These are phyloP conservation scores for Russula sp. DNA, from an alignment of 768 basidiomycete species.

Conservation along the genomic window DNA sequence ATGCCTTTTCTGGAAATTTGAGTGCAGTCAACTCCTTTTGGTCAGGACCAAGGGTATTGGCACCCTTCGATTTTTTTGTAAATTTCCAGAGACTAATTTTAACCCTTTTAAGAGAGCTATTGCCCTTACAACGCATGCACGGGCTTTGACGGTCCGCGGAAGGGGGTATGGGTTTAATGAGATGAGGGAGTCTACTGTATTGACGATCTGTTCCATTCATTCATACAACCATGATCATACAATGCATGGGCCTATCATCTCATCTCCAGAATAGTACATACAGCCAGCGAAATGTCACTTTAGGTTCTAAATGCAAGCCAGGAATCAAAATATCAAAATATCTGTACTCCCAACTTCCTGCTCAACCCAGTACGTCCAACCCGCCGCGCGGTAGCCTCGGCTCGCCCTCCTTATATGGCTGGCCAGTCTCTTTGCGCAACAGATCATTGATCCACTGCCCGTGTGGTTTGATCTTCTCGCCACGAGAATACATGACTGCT, in stretches of 20 bases:
- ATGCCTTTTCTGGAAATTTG: background rate
- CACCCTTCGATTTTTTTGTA: too few species aligned
- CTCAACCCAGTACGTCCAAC: slow-evolving; percentile 13
- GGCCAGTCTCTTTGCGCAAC: slow-evolving; percentile 66
- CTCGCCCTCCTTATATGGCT: slow-evolving; percentile 58
- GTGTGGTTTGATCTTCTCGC: slow-evolving; percentile 68
- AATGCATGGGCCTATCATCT: background rate
- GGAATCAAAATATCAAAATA: background rate
- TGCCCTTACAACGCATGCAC: too few species aligned
- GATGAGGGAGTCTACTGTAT: too few species aligned
- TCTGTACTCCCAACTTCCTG: background rate
- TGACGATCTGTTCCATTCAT: too few species aligned
- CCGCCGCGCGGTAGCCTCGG: slow-evolving; percentile 57
- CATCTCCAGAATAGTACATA: background rate
- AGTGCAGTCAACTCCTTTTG: too few species aligned
- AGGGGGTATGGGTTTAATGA: too few species aligned
- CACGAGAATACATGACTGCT: slow-evolving; percentile 73
- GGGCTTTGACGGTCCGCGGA: too few species aligned
- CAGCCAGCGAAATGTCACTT: slow-evolving; percentile 1
- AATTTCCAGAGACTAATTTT: too few species aligned
- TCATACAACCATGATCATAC: too few species aligned
- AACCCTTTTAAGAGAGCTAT: too few species aligned
- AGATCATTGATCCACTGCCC: slow-evolving; percentile 85
- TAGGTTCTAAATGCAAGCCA: background rate
- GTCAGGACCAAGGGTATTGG: too few species aligned